Evolutionary conservation across 106 monocot species (phyloP), one percentile per base, ranked within the genome.

Genomic region (Dendrobium nobile): DNA sequence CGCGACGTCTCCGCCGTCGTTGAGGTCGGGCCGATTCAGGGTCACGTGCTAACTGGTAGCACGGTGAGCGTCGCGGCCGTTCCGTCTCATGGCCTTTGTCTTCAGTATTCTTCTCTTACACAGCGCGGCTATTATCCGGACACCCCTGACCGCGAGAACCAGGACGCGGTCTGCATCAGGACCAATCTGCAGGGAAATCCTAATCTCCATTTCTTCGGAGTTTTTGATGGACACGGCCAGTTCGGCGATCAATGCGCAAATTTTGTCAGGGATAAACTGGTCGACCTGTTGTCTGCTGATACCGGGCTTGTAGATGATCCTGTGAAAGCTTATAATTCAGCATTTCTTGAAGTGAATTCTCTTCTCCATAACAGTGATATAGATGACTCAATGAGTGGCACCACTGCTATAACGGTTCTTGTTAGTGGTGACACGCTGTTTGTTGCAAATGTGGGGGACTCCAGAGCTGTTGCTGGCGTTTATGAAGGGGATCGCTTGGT

Each of bases 391-490:
- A 86, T 96, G 93, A 93, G 93, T 67, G 95, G 95, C 19, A 96
- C 95, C 10, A 93, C 95, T 9, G 93, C 93, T 1, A 87, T 96
- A 61, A 77, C 89, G 4, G 93, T 90, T n/a, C 84, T 96, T 26
- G 88, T 96, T 15, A 40, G 18, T n/a, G 89, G 88, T 0, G 87
- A 86, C 27, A 48, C 80, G 10, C 82, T 96, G 7, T 86, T 80
- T 44, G 87, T 96, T 19, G 93, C 95, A 26, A 96, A 96, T 79
- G 95, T 96, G 6, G 95, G 95, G 0, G 95, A 96, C 67, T 96
- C 95, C 0, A 75, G 95, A 44, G 95, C 95, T 8, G 88, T 93
- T 7, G 86, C 84, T 4, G 95, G 88, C 27, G 80, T 96, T 17
- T 84, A 83, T 82, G 81, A 86, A 37, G 86, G 61, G 9, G 59